Evolutionary conservation across 2,329 filamentous ascomycete genomes (phyloP).

Genomic region (Cordyceps tenuipes): DNA sequence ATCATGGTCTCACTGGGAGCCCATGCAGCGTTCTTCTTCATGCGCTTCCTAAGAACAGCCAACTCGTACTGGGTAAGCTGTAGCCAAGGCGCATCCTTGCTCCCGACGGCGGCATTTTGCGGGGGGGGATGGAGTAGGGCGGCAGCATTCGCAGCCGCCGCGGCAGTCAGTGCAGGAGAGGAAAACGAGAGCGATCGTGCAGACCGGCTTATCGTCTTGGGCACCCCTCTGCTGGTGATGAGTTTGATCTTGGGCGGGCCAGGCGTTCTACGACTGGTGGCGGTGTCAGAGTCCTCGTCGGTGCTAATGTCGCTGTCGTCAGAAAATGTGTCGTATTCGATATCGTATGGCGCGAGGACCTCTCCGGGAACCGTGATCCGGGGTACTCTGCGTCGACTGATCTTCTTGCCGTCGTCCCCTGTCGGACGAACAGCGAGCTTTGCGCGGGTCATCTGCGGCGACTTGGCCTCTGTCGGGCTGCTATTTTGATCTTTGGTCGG

Average conservation of each 20-base stretch:
- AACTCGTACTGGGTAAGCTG: slow-evolving; percentile 58
- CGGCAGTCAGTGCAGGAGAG: slow-evolving; percentile 28
- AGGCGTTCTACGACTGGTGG: slow-evolving; percentile 28
- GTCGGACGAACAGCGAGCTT: slow-evolving; percentile 38
- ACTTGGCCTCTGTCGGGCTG: slow-evolving; percentile 43
- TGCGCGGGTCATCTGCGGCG: slow-evolving; percentile 43
- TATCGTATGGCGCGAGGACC: slow-evolving; percentile 56
- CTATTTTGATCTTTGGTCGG: slow-evolving; percentile 46
- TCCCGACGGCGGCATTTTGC: slow-evolving; percentile 49
- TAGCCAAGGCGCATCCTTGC: slow-evolving; percentile 55
- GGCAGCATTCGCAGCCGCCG: slow-evolving; percentile 32
- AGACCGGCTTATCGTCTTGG: slow-evolving; percentile 37
- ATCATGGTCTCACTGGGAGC: slow-evolving; percentile 81
- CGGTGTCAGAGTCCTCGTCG: slow-evolving; percentile 39
- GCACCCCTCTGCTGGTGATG: slow-evolving; percentile 29
- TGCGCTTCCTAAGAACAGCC: slow-evolving; percentile 65
- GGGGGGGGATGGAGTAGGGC: slow-evolving; percentile 48
- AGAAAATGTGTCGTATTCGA: slow-evolving; percentile 52
- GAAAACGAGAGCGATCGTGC: slow-evolving; percentile 27
- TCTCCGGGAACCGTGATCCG: slow-evolving; percentile 59
- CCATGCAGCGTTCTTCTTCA: slow-evolving; percentile 91
- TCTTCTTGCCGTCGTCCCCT: slow-evolving; percentile 37
- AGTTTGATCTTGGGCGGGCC: slow-evolving; percentile 42
- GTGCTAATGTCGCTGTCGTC: slow-evolving; percentile 46
- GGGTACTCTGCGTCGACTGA: slow-evolving; percentile 39